Base-by-base conservation (phyloP, 2,329 filamentous ascomycete species). In the Aureobasidium lini region DNA sequence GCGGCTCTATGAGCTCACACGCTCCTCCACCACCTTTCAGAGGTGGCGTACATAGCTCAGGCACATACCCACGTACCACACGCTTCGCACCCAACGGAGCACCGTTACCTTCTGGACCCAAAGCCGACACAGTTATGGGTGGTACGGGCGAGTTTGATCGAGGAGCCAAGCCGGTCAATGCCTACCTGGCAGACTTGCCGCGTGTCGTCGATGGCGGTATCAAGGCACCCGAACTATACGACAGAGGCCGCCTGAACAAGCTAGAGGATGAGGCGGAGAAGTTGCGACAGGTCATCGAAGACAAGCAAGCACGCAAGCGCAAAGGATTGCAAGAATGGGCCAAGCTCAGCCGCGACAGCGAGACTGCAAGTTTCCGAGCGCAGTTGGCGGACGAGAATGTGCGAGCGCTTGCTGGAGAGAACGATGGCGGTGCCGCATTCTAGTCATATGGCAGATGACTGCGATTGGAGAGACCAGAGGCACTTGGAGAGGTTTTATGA, bases 361-460 rank as follows among this genome's bases (percentile, higher is more conserved):
- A 76, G 59, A 73, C 71, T 32, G 75, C 75, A n/a, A 72, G 71
- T 29, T 62, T 79, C 56, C 73, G 75, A 62, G 73, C 72, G 29
- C 75, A 78, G 57, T 66, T 80, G 62, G 77, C 77, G 1, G 78
- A 79, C 64, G 68, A 75, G 63, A 73, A 73, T n/a, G 61, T 80
- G 60, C 70, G 73, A 60, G 68, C 66, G 11, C 63, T 76, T 60
- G 75, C 71, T 54, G 75, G 71, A 11, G 75, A 76, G 59, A 72
- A 72, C 61, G 66, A 69, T 40, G 70, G 73, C 47, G 72, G 71
- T 2, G 65, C 64, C 39, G 65, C 65, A 43, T 68, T 68, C 65
- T 62, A 37, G 16, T 13, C 9, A 16, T 37, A 37, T 34, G 50
- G 6, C 11, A 11, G 37, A 13, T 15, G 23, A 9, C 9, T 47